Percentiles rank a stretch among this genome's conserved stretches.
These are phyloP conservation scores for Ophiostoma piceae DNA, from an alignment of 2,329 filamentous ascomycete genomes.

Conservation along the genomic window DNA sequence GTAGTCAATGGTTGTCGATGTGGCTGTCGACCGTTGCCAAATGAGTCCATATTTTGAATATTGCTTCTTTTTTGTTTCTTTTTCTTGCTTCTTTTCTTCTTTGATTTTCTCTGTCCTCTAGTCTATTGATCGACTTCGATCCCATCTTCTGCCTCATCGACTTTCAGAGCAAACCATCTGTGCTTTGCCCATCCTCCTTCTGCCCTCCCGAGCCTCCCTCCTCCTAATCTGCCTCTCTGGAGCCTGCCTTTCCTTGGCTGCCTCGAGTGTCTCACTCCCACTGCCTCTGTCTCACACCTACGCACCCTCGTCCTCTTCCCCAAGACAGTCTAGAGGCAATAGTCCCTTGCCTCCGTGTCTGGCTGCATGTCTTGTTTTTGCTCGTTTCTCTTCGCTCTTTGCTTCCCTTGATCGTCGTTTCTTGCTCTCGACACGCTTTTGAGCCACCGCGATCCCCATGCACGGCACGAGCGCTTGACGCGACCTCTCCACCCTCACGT, in stretches of 20 bases:
- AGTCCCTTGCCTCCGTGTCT: constrained; percentile 9
- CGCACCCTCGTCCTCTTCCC: neutral
- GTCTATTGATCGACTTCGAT: neutral
- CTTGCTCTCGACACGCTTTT: neutral
- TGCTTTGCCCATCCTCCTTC: neutral
- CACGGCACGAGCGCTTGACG: constrained; percentile 9
- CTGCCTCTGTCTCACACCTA: neutral
- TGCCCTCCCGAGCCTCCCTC: too few relatives aligned
- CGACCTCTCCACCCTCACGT: neutral
- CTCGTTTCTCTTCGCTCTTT: too few relatives aligned
- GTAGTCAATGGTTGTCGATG: neutral
- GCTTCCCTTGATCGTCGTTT: constrained; percentile 8
- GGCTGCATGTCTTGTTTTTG: constrained; percentile 10
- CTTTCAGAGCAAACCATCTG: neutral
- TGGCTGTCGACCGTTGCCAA: neutral
- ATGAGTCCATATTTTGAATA: neutral
- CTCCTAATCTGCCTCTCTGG: neutral
- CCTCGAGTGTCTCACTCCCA: constrained; percentile 4
- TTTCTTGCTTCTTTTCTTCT: neutral
- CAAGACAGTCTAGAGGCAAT: constrained; percentile 10
- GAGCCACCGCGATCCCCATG: neutral
- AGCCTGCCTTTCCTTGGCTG: neutral
- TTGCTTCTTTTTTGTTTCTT: neutral
- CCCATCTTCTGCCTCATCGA: neutral
- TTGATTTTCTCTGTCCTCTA: neutral